A percentile compares a stretch with the other conserved stretches of the same genome.
These are phyloP conservation scores for Aspergillus asperescens DNA, from an alignment of 495 filamentous ascomycete species.

Conservation along the genomic window DNA sequence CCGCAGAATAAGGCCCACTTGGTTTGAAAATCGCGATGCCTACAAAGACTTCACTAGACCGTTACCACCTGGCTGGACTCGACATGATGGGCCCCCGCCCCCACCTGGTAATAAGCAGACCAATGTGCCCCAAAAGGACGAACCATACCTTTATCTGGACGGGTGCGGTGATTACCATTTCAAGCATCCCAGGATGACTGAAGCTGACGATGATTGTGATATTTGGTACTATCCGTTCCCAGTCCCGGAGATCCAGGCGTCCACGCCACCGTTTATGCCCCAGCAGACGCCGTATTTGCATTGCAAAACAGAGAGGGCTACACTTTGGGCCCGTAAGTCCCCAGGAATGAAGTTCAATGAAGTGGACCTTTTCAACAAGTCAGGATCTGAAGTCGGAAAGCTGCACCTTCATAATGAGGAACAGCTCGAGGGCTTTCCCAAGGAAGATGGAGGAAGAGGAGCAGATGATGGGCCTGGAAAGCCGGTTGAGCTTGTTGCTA, in stretches of 20 bases:
- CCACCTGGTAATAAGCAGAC: not conserved
- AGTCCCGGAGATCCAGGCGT: not conserved
- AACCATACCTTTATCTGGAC: not conserved
- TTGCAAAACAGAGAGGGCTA: conserved; percentile 18
- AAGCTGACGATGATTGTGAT: not conserved
- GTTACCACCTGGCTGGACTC: conserved; percentile 18
- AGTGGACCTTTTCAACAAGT: not conserved
- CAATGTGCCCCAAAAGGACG: too few species aligned
- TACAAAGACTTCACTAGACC: conserved; percentile 12
- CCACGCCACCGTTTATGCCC: not conserved
- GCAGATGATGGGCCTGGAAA: not conserved
- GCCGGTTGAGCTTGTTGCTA: conserved; percentile 8
- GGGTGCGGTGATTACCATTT: not conserved
- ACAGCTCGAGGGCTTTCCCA: too few species aligned
- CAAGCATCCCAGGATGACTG: not conserved
- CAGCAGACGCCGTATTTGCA: conserved; percentile 23
- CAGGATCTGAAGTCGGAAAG: not conserved
- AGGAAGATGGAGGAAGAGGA: not conserved
- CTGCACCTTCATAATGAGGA: not conserved
- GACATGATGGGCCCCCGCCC: not conserved
- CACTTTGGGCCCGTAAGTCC: conserved; percentile 4
- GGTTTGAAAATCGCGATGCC: conserved; percentile 10
- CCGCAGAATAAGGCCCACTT: conserved; percentile 12
- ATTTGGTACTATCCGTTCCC: not conserved
- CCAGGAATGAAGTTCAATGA: not conserved